Evolutionary conservation across 768 basidiomycete genomes (phyloP).

Genomic region (Suillus clintonianus): DNA sequence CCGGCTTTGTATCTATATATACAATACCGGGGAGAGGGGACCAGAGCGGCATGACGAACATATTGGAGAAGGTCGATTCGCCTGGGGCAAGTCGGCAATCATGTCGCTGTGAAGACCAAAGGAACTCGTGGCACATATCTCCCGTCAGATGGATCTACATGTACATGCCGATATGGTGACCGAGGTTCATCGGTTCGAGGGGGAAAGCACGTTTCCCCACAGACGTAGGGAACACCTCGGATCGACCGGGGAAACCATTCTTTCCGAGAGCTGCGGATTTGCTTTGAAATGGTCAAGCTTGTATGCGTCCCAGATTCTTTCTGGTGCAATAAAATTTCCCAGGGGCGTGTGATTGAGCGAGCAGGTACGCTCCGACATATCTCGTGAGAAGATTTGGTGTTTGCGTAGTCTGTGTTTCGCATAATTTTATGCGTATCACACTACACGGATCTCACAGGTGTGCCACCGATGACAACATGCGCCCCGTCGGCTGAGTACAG

Average conservation of each 20-base stretch:
- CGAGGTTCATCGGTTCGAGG: not conserved
- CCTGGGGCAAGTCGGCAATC: not conserved
- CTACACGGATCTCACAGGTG: not conserved
- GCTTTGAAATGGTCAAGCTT: not conserved
- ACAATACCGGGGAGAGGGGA: not conserved
- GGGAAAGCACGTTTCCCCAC: not conserved
- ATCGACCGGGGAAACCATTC: not conserved
- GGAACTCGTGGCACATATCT: not conserved
- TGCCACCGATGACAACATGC: not conserved
- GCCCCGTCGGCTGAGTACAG: not conserved
- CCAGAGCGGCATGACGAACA: not conserved
- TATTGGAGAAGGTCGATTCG: not conserved
- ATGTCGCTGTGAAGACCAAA: not conserved
- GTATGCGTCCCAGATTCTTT: not conserved
- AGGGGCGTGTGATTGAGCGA: not conserved
- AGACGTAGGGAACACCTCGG: not conserved
- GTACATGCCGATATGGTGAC: not conserved
- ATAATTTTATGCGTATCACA: not conserved
- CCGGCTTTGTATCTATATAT: not conserved
- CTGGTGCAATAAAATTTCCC: not conserved
- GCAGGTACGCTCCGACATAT: not conserved
- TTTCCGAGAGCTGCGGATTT: not conserved
- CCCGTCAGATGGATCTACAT: not conserved
- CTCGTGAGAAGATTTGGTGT: not conserved
- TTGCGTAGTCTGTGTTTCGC: not conserved